Conservation (phyloP, 139 green algal species). For the Tetraselmis striata region DNA sequence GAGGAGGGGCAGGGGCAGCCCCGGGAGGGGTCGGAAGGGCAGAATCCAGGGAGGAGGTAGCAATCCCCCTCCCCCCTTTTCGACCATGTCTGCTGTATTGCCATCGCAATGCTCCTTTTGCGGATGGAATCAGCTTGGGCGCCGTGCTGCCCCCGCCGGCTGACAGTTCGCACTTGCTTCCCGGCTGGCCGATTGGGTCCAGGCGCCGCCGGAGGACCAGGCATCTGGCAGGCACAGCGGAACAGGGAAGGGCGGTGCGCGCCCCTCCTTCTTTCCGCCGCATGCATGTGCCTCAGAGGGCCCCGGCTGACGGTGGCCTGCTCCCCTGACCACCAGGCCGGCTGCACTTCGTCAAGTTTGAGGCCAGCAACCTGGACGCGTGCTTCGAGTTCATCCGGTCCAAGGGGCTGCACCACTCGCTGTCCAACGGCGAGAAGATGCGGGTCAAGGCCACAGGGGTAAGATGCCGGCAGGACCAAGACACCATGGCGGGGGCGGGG, state of each 20-base stretch:
- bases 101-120: no score
- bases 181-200: no score
- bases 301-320: neutral
- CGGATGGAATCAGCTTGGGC: no score
- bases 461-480: neutral
- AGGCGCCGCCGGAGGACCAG: no score
- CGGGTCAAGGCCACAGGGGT: conserved; percentile 53
- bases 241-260: neutral
- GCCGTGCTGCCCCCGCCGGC: no score
- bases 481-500: neutral
- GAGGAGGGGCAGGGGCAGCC: neutral
- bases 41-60: neutral
- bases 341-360: conserved; percentile 99
- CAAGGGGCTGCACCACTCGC: conserved; percentile 75
- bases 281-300: neutral
- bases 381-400: conserved; percentile 90
- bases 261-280: neutral
- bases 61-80: no score
- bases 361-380: conserved; percentile 78
- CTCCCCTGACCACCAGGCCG: conserved; percentile 31
- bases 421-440: conserved; percentile 36
- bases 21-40: neutral
- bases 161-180: no score
- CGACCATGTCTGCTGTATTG: no score
- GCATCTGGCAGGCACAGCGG: conserved; percentile 1